These are phyloP conservation scores for Tulasnella sp. DNA, from an alignment of 768 basidiomycete genomes.

Conservation along the genomic window DNA sequence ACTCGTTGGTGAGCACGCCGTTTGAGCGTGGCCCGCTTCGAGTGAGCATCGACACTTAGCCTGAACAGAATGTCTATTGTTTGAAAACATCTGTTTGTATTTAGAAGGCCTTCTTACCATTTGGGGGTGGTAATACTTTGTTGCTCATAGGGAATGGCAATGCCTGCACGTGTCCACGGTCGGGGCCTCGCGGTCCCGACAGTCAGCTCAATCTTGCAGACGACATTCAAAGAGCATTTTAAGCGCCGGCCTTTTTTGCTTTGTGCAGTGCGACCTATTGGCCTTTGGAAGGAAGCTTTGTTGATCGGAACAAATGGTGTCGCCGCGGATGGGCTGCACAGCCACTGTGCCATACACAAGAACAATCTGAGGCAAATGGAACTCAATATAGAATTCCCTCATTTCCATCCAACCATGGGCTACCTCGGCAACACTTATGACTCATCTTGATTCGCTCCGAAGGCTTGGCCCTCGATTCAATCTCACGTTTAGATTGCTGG, in stretches of 20 bases:
- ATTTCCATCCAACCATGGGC: background rate
- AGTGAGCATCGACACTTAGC: background rate
- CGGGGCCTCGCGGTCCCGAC: background rate
- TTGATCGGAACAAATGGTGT: background rate
- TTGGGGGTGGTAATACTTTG: background rate
- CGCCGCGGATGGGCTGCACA: background rate
- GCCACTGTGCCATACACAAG: background rate
- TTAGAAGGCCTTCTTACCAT: background rate
- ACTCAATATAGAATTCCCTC: background rate
- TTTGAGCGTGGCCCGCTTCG: background rate
- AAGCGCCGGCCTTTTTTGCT: background rate
- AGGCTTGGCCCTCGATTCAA: background rate
- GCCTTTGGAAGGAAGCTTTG: background rate
- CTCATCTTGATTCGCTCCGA: background rate
- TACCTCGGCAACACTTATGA: background rate
- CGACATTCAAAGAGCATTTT: background rate
- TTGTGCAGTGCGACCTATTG: background rate
- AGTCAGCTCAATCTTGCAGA: background rate
- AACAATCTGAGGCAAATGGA: too few species aligned
- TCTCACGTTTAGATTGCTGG: too few species aligned
- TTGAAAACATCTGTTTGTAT: too few species aligned
- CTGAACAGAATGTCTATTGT: background rate
- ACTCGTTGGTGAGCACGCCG: background rate
- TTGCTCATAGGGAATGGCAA: too few species aligned
- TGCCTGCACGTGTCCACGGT: background rate